These are phyloP conservation scores for Candida odintsovae DNA, from an alignment of 805 yeast genomes.

Conservation along the genomic window DNA sequence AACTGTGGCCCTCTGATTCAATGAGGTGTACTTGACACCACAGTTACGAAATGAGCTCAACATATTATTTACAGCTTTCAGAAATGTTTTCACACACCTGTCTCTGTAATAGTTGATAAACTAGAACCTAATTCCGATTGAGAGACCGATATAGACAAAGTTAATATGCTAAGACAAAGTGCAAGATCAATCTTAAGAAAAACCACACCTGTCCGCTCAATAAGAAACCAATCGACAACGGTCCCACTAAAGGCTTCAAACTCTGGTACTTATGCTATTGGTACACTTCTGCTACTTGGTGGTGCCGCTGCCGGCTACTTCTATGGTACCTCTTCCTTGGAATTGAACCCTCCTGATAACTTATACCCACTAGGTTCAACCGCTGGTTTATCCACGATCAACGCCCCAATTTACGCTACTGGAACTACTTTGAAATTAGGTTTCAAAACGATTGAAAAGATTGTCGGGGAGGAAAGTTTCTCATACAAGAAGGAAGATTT, in stretches of 20 bases:
- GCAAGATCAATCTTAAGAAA: neutral
- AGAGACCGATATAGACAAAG: neutral
- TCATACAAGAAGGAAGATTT: conserved; percentile 10
- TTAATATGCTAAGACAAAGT: neutral
- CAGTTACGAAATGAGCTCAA: neutral
- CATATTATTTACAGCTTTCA: neutral
- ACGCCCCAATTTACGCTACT: conserved; percentile 8
- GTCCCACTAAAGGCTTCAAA: neutral
- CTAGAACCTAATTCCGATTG: too few species aligned
- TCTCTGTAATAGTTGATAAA: too few species aligned
- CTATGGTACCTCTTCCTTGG: neutral
- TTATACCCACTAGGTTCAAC: conserved; percentile 4
- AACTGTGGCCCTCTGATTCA: neutral
- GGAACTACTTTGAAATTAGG: conserved; percentile 9
- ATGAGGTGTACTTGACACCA: neutral
- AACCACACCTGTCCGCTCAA: neutral
- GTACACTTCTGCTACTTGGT: conserved; percentile 1
- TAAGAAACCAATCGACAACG: conserved; percentile 6
- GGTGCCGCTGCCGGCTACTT: conserved; percentile 11
- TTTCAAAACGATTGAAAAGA: conserved; percentile 7
- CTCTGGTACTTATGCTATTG: neutral
- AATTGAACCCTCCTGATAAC: conserved; percentile 3
- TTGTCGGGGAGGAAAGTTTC: conserved; percentile 7
- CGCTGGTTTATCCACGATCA: neutral
- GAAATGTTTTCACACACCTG: neutral